Evolutionary conservation across 768 basidiomycete species (phyloP).

Genomic region (Jaapia argillacea): DNA sequence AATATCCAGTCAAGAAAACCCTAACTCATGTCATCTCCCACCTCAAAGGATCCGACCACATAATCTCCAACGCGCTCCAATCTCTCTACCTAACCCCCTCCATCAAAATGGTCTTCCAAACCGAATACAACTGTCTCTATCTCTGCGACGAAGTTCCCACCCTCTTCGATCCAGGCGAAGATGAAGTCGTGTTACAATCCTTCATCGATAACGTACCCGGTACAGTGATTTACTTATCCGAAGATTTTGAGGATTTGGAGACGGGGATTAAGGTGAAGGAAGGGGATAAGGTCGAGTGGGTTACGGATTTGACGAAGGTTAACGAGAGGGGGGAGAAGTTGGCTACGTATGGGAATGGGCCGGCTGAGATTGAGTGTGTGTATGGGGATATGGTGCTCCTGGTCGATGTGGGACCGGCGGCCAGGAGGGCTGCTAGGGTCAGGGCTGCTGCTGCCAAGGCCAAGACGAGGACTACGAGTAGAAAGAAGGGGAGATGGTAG

Average conservation of each 20-base stretch:
- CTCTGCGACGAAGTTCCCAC: too few species aligned
- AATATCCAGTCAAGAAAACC: conserved; percentile 4
- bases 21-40: not conserved
- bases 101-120: not conserved
- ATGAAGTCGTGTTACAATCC: too few species aligned
- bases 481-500: too few species aligned
- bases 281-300: conserved; percentile 7
- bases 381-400: conserved; percentile 6
- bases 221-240: too few species aligned
- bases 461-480: too few species aligned
- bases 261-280: too few species aligned
- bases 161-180: too few species aligned
- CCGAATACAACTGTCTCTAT: not conserved
- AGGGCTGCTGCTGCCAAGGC: too few species aligned
- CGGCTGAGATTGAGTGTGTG: not conserved
- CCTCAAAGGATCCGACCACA: conserved; percentile 8
- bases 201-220: too few species aligned
- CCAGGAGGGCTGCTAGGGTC: too few species aligned
- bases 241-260: too few species aligned
- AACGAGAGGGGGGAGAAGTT: not conserved
- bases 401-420: conserved; percentile 4
- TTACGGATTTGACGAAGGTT: not conserved
- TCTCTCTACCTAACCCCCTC: conserved; percentile 2
- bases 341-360: conserved; percentile 7
- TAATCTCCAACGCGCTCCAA: not conserved